Base-by-base conservation (phyloP, 805 yeast species). In the Yarrowia deformans region DNA sequence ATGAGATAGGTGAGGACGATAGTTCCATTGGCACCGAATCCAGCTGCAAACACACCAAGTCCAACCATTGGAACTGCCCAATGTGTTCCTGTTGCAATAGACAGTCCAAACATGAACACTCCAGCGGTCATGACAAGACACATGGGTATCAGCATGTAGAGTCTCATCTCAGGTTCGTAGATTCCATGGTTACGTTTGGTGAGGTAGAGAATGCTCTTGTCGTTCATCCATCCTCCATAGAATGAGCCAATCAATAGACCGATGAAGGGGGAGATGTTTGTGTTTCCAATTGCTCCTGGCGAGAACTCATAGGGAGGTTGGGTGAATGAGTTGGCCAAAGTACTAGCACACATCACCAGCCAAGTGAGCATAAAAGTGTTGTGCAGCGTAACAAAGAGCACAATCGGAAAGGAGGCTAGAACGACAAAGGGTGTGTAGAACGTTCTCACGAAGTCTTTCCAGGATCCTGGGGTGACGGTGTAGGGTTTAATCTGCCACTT, bases 41-140 rank as follows among this genome's bases (percentile, higher is more conserved):
- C 60, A 4, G 43, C 23, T 2, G 60, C 60, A 19, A 54, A 54
- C 5, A 54, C 45, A 3, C 60, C 60, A 10, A 54, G 13, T 6
- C 60, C 60, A 14, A 54, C 34, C 60, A 54, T 54, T 13, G 60
- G 60, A 3, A 54, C 60, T 14, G 60, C 60, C 60, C 60, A 54
- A 10, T 54, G 60, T 6, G 60, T 13, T 19, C 60, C 60, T 8
- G 32, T 14, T 0, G 60, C 32, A 23, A 54, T 54, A 5, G 60
- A 54, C 1, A 54, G 9, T 9, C 60, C 60, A 16, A 54, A 54
- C 60, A 54, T 54, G 60, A 54, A 54, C 13, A 54, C 45, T 13
- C 60, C 60, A 12, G 60, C 60, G 5, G 60, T 54, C 60, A 54
- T 54, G 14, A 54, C 23, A 0, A 54, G 45, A 8, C 60, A 37